Evolutionary conservation across 768 basidiomycete genomes (phyloP), one percentile per base, ranked within the genome.

Genomic region (Leccinum longicurvipes): DNA sequence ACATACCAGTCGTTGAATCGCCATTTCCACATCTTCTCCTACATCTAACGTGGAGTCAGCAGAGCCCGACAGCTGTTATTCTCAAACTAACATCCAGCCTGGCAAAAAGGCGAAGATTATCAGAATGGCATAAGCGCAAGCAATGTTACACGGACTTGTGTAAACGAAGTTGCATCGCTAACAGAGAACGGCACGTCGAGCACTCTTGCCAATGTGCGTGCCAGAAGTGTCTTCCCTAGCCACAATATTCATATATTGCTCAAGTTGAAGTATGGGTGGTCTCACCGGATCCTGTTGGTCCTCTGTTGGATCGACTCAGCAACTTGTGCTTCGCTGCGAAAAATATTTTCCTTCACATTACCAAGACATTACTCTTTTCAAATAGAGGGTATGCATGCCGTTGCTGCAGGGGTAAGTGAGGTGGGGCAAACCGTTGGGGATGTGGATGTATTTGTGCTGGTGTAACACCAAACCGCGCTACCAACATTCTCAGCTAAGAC

Each of bases 311-410:
- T 50, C 47, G 23, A 44, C 32, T 60, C 46, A 56, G 62, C 10
- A 15, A 59, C 51, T 29, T 3, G 47, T 8, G 28, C 55, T 36
- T 53, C 51, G 57, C 23, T 42, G 11, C 15, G 50, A 28, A 56
- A 50, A n/a, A 34, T 45, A 15, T 10, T 31, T 51, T 32, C 73
- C 81, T 53, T 62, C 67, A 94, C 93, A 98, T 81, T 56, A 98
- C 86, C 42, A 98, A 75, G 3, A 98, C 91, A 67, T 98, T 98
- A 63, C 91, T 94, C 79, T 98, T 98, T 77, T 98, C 95, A 51
- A 96, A 91, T 24, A 84, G 67, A 21, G 87, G 82, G 14, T 74
- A 63, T 8, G 74, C 70, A 45, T 77, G 76, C n/a, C 73, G 79
- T 48, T 76, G 63, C 36, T 68, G 73, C 21, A 79, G 68, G 6